phyloP scores from a whole-genome alignment of 2,329 filamentous ascomycete genomes.

The Monilinia fructicola region DNA sequence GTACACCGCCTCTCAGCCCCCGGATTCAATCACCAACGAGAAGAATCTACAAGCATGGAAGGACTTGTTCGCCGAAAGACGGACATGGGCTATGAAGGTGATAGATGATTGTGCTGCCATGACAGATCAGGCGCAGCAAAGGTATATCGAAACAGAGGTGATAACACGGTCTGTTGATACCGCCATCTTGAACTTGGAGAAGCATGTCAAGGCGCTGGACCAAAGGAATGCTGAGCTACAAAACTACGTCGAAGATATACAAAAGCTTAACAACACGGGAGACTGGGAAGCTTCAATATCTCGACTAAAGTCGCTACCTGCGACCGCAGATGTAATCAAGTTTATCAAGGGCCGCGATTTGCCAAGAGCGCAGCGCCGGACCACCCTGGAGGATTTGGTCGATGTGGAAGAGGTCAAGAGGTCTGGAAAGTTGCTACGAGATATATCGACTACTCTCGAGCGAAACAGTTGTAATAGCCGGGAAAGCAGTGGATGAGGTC shows the following conservation, averaged over 20 bases:
- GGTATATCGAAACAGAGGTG: constrained; percentile 71
- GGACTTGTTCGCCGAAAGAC: constrained; percentile 76
- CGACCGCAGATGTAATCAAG: constrained; percentile 63
- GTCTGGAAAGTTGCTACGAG: constrained; percentile 65
- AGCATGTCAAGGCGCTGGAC: constrained; percentile 69
- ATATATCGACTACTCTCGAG: constrained; percentile 59
- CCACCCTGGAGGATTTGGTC: constrained; percentile 72
- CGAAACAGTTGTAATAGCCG: constrained; percentile 59
- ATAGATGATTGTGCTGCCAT: constrained; percentile 68
- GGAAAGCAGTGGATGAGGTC: constrained; percentile 59
- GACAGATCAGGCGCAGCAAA: constrained; percentile 59
- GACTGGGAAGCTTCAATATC: constrained; percentile 69
- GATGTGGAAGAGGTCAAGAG: constrained; percentile 70
- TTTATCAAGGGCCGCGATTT: constrained; percentile 59
- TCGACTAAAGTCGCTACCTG: constrained; percentile 62
- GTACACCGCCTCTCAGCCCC: constrained; percentile 63
- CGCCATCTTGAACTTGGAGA: constrained; percentile 80
- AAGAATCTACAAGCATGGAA: constrained; percentile 86
- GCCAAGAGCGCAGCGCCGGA: constrained; percentile 47
- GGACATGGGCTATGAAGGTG: constrained; percentile 73
- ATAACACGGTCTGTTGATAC: constrained; percentile 80
- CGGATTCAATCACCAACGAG: constrained; percentile 79
- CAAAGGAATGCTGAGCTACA: constrained; percentile 69
- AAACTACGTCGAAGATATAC: constrained; percentile 66
- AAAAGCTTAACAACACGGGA: constrained; percentile 67